Evolutionary conservation across 192 early-diverging fungal species (phyloP).

Genomic region (Bifiguratus adelaidae): DNA sequence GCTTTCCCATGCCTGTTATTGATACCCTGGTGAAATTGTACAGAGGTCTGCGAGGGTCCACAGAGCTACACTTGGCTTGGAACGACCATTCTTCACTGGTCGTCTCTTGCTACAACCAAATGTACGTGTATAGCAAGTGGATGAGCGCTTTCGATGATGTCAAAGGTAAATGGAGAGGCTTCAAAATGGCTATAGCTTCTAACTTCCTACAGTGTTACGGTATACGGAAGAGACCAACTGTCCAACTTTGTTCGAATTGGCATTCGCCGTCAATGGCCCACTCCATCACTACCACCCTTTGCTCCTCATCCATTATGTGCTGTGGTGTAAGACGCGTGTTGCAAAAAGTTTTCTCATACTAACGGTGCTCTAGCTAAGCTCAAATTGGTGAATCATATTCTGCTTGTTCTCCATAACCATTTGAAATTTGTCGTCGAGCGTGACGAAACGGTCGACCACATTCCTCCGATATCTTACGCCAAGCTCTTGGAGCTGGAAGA

Average conservation of each 20-base stretch:
- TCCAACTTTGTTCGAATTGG: conserved; percentile 41
- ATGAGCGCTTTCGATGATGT: conserved; percentile 36
- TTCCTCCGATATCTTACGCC: conserved; percentile 54
- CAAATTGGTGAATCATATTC: conserved; percentile 49
- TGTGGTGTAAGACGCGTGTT: conserved; percentile 45
- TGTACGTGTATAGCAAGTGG: conserved; percentile 57
- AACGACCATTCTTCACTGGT: conserved; percentile 45
- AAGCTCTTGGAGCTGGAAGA: conserved; percentile 38
- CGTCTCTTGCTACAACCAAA: conserved; percentile 38
- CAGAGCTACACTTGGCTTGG: no score
- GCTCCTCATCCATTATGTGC: conserved; percentile 53
- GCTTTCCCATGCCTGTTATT: no score
- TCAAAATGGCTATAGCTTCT: no score
- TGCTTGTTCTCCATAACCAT: conserved; percentile 54
- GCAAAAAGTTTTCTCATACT: not conserved
- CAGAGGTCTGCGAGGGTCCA: no score
- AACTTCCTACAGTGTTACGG: conserved; percentile 1
- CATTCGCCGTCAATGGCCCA: conserved; percentile 41
- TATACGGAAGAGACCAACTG: no score
- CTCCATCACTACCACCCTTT: conserved; percentile 68
- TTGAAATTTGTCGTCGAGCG: conserved; percentile 41
- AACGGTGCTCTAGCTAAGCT: conserved; percentile 32
- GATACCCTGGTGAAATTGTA: no score
- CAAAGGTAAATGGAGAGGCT: conserved; percentile 10
- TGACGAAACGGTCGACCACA: conserved; percentile 26